Evolutionary conservation across 1,284 basidiomycete genomes (phyloP).

Genomic region (Malassezia yamatoensis): DNA sequence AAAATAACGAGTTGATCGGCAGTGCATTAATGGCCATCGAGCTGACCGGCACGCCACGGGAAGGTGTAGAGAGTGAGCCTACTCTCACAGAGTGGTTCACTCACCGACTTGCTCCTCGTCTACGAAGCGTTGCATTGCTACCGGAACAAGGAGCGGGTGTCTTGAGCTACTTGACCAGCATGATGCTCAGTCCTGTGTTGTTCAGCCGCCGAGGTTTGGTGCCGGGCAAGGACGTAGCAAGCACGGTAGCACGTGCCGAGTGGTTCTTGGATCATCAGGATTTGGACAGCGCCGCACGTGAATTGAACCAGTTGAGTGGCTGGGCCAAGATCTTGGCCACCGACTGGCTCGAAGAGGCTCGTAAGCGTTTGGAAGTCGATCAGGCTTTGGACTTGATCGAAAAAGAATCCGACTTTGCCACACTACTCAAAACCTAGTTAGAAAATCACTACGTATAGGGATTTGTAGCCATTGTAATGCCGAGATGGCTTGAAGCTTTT

Average conservation of each 20-base stretch:
- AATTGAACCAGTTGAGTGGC: conserved; percentile 73
- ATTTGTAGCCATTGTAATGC: too few relatives aligned
- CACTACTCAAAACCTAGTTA: conserved; percentile 41
- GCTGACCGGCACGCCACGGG: conserved; percentile 61
- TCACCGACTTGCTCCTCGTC: conserved; percentile 69
- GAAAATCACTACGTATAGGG: background rate
- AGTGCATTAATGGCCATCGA: conserved; percentile 51
- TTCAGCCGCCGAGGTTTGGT: conserved; percentile 64
- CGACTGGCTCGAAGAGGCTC: conserved; percentile 86
- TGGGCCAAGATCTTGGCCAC: conserved; percentile 70
- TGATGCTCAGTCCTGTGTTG: conserved; percentile 63
- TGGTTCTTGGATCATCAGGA: conserved; percentile 83
- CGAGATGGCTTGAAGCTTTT: too few relatives aligned
- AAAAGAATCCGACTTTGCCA: conserved; percentile 62
- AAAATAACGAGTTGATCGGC: conserved; percentile 52
- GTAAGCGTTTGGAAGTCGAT: conserved; percentile 77
- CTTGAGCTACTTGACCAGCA: conserved; percentile 73
- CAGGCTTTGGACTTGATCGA: conserved; percentile 86
- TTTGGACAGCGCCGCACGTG: conserved; percentile 76
- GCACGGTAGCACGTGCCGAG: conserved; percentile 79
- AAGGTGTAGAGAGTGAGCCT: conserved; percentile 76
- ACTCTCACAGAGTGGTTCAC: conserved; percentile 83
- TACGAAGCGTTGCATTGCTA: conserved; percentile 77
- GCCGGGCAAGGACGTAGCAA: conserved; percentile 71
- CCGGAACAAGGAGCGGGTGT: conserved; percentile 71